phyloP scores from a whole-genome alignment of 768 basidiomycete species.

The Calvatia gigantea region DNA sequence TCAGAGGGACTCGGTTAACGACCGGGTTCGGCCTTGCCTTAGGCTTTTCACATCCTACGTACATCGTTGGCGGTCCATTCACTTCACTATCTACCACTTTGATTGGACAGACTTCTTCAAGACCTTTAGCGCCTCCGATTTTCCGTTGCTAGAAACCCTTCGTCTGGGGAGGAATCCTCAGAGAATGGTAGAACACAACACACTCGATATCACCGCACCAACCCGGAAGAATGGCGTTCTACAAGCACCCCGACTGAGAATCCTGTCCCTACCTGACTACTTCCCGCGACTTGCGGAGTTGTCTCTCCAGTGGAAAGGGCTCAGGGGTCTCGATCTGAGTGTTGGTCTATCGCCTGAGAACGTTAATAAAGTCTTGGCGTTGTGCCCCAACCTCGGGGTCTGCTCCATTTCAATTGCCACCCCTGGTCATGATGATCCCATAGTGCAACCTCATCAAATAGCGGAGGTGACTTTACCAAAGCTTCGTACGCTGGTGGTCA shows the following conservation, averaged over 20 bases:
- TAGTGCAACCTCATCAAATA: background rate
- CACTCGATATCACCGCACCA: background rate
- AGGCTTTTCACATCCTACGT: background rate
- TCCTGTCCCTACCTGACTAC: background rate
- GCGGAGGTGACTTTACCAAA: background rate
- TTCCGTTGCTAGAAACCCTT: slow-evolving; percentile 1
- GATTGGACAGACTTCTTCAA: background rate
- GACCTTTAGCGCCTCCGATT: background rate
- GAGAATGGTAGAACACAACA: background rate
- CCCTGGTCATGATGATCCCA: background rate
- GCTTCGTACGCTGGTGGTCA: background rate
- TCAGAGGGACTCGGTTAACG: background rate
- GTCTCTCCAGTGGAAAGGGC: background rate
- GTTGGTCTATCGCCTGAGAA: background rate
- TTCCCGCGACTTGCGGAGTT: background rate
- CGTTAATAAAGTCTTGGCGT: background rate
- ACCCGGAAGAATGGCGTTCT: background rate
- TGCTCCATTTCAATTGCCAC: background rate
- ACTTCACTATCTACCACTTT: background rate
- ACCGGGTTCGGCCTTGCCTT: background rate
- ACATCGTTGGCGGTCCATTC: background rate
- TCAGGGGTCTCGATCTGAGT: background rate
- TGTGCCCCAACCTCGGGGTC: background rate
- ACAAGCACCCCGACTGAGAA: background rate
- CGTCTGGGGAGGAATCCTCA: background rate